Base-by-base conservation (phyloP, 1,284 basidiomycete genomes). In the Melampsora americana region DNA sequence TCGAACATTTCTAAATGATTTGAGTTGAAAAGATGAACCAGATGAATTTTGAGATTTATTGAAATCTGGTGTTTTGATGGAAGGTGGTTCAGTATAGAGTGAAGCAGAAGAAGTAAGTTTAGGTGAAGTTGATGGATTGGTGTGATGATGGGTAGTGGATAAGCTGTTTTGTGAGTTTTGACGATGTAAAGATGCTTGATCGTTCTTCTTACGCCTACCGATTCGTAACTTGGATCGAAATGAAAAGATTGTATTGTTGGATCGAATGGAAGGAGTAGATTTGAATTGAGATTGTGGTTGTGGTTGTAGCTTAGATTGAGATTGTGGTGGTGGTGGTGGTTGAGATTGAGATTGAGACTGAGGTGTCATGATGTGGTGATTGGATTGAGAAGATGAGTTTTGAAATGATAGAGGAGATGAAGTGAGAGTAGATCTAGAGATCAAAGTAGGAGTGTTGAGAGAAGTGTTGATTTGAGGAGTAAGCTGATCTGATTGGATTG, bases 1-100 rank as follows among this genome's bases (percentile, higher is more conserved):
- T 60, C 72, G 26, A 48, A 74, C 72, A 53, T 74, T 74, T 66
- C 72, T 66, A 62, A 74, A 74, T 23, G 72, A 74, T 74, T 74
- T 74, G n/a, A 74, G 65, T 2, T 65, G 12, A 32, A 74, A 74
- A 11, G 46, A 48, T 11, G 46, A 48, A 11, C 11, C 46, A 11
- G 46, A 20, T 48, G 46, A 48, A 11, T 11, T 11, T 48, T 11
- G 20, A 48, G 11, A 11, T 48, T 11, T 11, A n/a, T n/a, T n/a
- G n/a, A n/a, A n/a, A n/a, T n/a, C n/a, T n/a, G n/a, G n/a, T n/a
- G n/a, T n/a, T n/a, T n/a, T n/a, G n/a, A n/a, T n/a, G n/a, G n/a
- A n/a, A n/a, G n/a, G n/a, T n/a, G n/a, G n/a, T n/a, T n/a, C n/a
- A n/a, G n/a, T n/a, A n/a, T n/a, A n/a, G n/a, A n/a, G n/a, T n/a